These are phyloP conservation scores for Cryptococcus wingfieldii DNA, from an alignment of 1,284 basidiomycete genomes.

Conservation along the genomic window DNA sequence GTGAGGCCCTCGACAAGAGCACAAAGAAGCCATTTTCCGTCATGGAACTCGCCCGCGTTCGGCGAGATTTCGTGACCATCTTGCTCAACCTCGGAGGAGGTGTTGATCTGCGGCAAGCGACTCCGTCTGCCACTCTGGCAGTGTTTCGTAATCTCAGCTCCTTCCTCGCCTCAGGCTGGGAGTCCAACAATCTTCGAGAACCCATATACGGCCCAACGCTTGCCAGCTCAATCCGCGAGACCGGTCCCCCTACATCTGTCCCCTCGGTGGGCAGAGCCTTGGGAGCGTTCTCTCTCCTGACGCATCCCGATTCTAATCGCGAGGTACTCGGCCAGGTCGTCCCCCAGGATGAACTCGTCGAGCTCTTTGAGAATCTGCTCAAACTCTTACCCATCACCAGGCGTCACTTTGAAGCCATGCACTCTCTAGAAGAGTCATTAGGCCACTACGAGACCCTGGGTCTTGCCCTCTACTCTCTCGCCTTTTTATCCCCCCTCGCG, in stretches of 20 bases:
- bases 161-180: slow-evolving; percentile 54
- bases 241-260: slow-evolving; percentile 18
- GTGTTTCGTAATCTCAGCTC: slow-evolving; percentile 69
- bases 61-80: slow-evolving; percentile 72
- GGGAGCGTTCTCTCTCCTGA: slow-evolving; percentile 73
- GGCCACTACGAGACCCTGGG: slow-evolving; percentile 73
- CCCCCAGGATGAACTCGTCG: slow-evolving; percentile 58
- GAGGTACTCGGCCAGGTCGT: slow-evolving; percentile 63
- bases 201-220: slow-evolving; percentile 37
- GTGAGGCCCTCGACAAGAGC: slow-evolving; percentile 14
- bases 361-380: slow-evolving; percentile 65
- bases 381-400: slow-evolving; percentile 75
- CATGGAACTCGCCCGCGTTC: slow-evolving; percentile 65
- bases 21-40: slow-evolving; percentile 56
- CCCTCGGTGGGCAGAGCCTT: slow-evolving; percentile 56
- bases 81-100: slow-evolving; percentile 62
- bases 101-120: slow-evolving; percentile 50
- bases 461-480: slow-evolving; percentile 77
- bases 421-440: slow-evolving; percentile 61
- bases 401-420: slow-evolving; percentile 63
- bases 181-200: slow-evolving; percentile 60
- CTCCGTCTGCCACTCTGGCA: slow-evolving; percentile 53
- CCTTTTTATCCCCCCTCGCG: slow-evolving; percentile 71
- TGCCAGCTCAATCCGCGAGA: slow-evolving; percentile 19
- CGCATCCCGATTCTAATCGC: slow-evolving; percentile 74